Evolutionary conservation across 1,284 basidiomycete genomes (phyloP).

Genomic region (Heliocybe sulcata): DNA sequence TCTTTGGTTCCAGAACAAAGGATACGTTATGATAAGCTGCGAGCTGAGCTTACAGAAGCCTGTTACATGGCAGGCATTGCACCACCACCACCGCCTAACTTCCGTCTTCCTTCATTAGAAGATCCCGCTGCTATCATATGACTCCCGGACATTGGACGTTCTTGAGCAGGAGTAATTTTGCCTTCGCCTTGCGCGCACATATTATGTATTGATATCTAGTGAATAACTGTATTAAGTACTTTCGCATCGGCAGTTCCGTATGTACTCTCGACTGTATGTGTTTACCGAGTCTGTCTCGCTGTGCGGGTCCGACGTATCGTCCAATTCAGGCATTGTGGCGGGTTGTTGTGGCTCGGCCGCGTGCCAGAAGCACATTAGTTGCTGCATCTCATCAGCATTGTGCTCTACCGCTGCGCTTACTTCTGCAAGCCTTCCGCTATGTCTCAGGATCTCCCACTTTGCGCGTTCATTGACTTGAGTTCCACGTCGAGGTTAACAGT

Average conservation of each 20-base stretch:
- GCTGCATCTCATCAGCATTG: no score
- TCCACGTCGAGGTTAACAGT: not conserved
- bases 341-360: not conserved
- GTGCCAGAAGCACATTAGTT: not conserved
- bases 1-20: constrained; percentile 38
- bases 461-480: no score
- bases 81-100: constrained; percentile 18
- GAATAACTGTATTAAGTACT: not conserved
- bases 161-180: not conserved
- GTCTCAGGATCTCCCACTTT: not conserved
- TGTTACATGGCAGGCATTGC: constrained; percentile 38
- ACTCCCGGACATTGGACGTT: not conserved
- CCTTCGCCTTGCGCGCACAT: not conserved
- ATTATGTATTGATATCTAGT: not conserved
- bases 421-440: not conserved
- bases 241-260: no score
- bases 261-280: no score
- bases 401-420: no score
- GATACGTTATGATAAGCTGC: constrained; percentile 37
- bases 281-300: no score
- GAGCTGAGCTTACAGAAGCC: constrained; percentile 37
- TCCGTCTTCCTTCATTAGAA: not conserved
- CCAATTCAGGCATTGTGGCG: not conserved
- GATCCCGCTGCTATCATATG: not conserved
- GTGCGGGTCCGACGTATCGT: not conserved